Conservation (phyloP, 2,329 filamentous ascomycete species). For the Fusarium fujikuroi region DNA sequence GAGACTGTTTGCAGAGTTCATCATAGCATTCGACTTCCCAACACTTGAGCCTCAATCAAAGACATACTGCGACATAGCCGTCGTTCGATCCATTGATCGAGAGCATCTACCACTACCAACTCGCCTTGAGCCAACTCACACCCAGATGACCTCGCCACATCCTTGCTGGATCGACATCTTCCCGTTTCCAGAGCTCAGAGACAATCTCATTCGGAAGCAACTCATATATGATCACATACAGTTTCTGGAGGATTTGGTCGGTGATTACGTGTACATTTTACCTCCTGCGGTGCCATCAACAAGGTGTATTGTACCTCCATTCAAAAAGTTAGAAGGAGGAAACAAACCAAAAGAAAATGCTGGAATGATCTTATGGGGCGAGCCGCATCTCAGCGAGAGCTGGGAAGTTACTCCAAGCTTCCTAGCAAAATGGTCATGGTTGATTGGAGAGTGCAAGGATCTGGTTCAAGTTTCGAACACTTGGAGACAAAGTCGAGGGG, state of each 20-base stretch:
- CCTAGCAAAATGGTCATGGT: slow-evolving; percentile 18
- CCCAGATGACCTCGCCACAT: slow-evolving; percentile 33
- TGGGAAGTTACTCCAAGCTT: slow-evolving; percentile 17
- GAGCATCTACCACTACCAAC: slow-evolving; percentile 2
- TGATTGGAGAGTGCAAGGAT: slow-evolving; percentile 4
- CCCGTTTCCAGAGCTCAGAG: slow-evolving; percentile 23
- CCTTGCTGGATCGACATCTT: slow-evolving; percentile 26
- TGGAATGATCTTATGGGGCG: slow-evolving; percentile 28
- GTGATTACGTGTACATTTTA: background rate
- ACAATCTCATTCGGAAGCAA: slow-evolving; percentile 27
- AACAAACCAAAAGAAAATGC: background rate
- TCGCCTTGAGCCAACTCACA: slow-evolving; percentile 22
- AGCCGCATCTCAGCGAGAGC: slow-evolving; percentile 11
- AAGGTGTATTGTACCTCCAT: background rate
- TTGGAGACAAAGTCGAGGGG: slow-evolving; percentile 17
- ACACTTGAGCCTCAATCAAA: background rate
- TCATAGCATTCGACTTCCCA: background rate
- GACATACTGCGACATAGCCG: background rate
- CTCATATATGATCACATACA: slow-evolving; percentile 13
- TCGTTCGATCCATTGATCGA: background rate
- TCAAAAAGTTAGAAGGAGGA: too few relatives aligned
- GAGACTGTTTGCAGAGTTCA: background rate
- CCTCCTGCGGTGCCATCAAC: background rate
- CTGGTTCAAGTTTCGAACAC: slow-evolving; percentile 2
- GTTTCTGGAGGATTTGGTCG: slow-evolving; percentile 17